A percentile compares a stretch with the other conserved stretches of the same genome.
Conservation (phyloP, 306 rosid species). For the Albizia julibrissin region DNA sequence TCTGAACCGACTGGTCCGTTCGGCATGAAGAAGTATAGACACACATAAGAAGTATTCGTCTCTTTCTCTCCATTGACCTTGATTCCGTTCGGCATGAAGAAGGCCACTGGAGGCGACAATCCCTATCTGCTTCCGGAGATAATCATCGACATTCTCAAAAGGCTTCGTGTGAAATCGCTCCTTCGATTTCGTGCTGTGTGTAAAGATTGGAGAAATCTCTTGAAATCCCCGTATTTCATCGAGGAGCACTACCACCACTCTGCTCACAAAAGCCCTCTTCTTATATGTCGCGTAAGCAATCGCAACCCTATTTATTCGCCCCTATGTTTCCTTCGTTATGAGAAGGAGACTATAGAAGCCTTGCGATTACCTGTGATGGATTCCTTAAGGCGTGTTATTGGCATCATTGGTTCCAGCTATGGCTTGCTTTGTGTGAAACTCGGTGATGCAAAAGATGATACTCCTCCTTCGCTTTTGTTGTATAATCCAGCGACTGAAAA, state of each 20-base stretch:
- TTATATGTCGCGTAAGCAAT: too few relatives aligned
- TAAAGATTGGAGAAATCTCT: background rate
- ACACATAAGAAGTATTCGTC: too few relatives aligned
- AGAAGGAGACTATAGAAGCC: background rate
- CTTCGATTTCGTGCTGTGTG: too few relatives aligned
- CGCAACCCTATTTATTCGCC: background rate
- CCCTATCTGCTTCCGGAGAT: background rate
- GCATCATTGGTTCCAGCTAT: slow-evolving; percentile 26
- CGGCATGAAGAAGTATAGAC: too few relatives aligned
- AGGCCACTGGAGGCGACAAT: background rate
- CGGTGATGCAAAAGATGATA: background rate
- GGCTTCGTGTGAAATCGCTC: background rate
- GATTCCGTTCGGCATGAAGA: too few relatives aligned
- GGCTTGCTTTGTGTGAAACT: slow-evolving; percentile 16
- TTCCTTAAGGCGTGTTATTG: background rate
- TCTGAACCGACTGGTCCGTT: too few relatives aligned
- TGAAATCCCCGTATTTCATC: background rate
- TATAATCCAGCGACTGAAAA: slow-evolving; percentile 27
- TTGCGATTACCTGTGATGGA: background rate
- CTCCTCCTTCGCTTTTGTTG: background rate
- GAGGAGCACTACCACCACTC: background rate
- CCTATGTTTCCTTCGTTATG: background rate
- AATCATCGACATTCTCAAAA: background rate
- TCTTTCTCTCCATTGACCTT: too few relatives aligned
- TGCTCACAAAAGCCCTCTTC: background rate